A percentile compares a stretch with the other conserved stretches of the same genome.
Conservation (phyloP, 2,329 filamentous ascomycete genomes). For the Blastomyces percursus region DNA sequence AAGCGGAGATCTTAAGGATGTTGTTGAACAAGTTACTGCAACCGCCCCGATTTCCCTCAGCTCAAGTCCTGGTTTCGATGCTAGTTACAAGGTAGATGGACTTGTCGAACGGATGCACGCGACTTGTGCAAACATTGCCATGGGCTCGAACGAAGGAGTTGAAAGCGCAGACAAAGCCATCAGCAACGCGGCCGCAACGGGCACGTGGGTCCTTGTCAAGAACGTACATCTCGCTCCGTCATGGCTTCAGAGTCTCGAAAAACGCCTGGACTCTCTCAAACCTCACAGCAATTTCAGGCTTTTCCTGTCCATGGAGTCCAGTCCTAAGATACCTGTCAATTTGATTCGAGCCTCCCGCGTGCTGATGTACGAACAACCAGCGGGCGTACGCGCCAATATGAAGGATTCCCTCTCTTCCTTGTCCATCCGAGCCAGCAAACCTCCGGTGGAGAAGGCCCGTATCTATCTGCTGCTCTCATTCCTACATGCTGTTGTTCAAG, state of each 20-base stretch:
- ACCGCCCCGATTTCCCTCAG: slow-evolving; percentile 81
- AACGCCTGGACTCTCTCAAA: slow-evolving; percentile 89
- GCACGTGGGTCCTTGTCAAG: slow-evolving; percentile 96
- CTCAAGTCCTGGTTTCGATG: slow-evolving; percentile 93
- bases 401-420: slow-evolving; percentile 87
- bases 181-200: slow-evolving; percentile 77
- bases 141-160: slow-evolving; percentile 93
- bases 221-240: slow-evolving; percentile 94
- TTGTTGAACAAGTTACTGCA: slow-evolving; percentile 72
- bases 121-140: slow-evolving; percentile 91
- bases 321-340: slow-evolving; percentile 93
- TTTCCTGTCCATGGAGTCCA: slow-evolving; percentile 97
- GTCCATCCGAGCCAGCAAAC: slow-evolving; percentile 61
- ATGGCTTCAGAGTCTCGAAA: slow-evolving; percentile 95
- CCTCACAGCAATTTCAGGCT: slow-evolving; percentile 86
- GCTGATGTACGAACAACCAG: slow-evolving; percentile 96
- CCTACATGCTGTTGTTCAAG: slow-evolving; percentile 90
- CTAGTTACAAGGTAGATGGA: slow-evolving; percentile 96
- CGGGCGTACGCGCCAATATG: slow-evolving; percentile 95
- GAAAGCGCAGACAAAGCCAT: slow-evolving; percentile 93
- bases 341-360: slow-evolving; percentile 85
- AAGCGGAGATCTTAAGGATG: slow-evolving; percentile 73
- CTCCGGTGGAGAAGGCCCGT: slow-evolving; percentile 80
- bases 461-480: slow-evolving; percentile 88
- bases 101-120: slow-evolving; percentile 75